Conservation (phyloP, 2,329 filamentous ascomycete genomes). For the Apiospora marii region DNA sequence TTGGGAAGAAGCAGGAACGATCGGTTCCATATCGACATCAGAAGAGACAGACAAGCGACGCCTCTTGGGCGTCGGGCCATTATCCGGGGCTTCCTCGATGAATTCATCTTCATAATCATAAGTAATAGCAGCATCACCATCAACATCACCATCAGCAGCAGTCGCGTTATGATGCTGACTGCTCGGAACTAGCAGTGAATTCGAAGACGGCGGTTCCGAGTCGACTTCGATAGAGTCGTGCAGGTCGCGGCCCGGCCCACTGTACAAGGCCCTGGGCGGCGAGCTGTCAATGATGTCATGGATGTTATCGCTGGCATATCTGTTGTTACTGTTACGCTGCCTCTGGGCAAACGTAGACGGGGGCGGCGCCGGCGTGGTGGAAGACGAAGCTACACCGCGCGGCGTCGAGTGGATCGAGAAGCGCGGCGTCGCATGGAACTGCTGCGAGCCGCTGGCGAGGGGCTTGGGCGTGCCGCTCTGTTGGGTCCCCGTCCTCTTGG, state of each 20-base stretch:
- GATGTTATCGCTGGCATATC: constrained; percentile 31
- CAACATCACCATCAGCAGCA: constrained; percentile 17
- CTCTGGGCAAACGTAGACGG: constrained; percentile 32
- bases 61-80: constrained; percentile 43
- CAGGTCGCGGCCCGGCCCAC: background rate
- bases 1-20: background rate
- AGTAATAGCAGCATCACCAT: background rate
- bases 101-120: background rate
- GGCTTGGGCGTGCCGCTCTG: constrained; percentile 38
- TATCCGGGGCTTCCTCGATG: constrained; percentile 23
- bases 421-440: constrained; percentile 43
- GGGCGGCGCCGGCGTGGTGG: constrained; percentile 31
- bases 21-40: constrained; percentile 23
- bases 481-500: constrained; percentile 37
- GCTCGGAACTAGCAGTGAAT: background rate
- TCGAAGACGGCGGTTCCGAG: constrained; percentile 24
- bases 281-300: constrained; percentile 40
- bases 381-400: constrained; percentile 25
- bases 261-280: constrained; percentile 30
- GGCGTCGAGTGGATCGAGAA: constrained; percentile 44
- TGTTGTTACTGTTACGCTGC: constrained; percentile 1
- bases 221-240: constrained; percentile 27
- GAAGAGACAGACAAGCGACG: constrained; percentile 46
- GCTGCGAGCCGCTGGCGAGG: constrained; percentile 37
- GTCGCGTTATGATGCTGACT: constrained; percentile 22